Evolutionary conservation across 1,139 yeast species (phyloP).

Genomic region (Pichia sp.): DNA sequence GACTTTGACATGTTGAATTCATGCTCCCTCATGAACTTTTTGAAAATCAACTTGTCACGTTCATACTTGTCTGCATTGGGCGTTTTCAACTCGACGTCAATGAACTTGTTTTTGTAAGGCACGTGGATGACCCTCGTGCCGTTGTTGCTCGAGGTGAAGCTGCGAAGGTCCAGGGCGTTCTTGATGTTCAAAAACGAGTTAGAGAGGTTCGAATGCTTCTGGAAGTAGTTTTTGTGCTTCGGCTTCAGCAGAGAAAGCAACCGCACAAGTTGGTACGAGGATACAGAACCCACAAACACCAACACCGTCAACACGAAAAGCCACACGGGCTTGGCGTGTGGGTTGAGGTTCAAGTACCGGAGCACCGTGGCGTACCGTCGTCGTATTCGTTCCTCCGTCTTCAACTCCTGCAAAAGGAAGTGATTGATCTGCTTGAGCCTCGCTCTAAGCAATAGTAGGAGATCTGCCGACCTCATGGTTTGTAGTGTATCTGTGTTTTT

Average conservation of each 20-base stretch:
- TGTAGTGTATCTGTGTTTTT: too few species aligned
- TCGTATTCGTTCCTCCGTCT: constrained; percentile 13
- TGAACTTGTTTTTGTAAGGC: constrained; percentile 45
- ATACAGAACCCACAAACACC: constrained; percentile 8
- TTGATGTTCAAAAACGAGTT: constrained; percentile 4
- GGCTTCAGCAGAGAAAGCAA: constrained; percentile 7
- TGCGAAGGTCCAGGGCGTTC: not conserved
- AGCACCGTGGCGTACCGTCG: constrained; percentile 14
- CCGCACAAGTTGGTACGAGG: constrained; percentile 10
- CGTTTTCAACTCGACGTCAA: constrained; percentile 53
- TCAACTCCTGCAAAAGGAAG: constrained; percentile 6
- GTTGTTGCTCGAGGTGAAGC: constrained; percentile 1
- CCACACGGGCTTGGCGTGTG: constrained; percentile 32
- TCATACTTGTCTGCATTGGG: constrained; percentile 54
- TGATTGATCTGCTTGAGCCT: not conserved
- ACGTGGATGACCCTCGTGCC: constrained; percentile 43
- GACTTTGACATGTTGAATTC: constrained; percentile 14
- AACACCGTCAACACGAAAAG: constrained; percentile 29
- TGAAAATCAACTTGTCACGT: constrained; percentile 61
- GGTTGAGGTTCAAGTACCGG: constrained; percentile 22
- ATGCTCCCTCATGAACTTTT: constrained; percentile 45
- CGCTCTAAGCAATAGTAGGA: not conserved
- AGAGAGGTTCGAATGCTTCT: constrained; percentile 6
- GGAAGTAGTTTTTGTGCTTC: constrained; percentile 2
- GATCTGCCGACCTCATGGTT: not conserved